These are phyloP conservation scores for Rhodomyrtus tomentosa DNA, from an alignment of 345 rosid genomes.

Conservation along the genomic window DNA sequence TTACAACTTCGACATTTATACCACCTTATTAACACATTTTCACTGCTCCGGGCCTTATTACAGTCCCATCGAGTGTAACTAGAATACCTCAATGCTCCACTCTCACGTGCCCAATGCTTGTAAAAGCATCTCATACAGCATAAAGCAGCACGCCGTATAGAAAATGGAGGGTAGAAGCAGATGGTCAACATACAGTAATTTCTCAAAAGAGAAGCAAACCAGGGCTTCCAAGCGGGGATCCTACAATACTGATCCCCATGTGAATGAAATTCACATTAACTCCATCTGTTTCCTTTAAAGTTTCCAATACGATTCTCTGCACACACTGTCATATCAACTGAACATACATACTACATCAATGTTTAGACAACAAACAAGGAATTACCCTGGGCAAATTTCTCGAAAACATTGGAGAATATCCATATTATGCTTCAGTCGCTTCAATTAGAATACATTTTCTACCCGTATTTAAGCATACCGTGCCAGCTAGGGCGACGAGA, in stretches of 20 bases:
- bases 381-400: not conserved
- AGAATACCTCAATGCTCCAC: constrained; percentile 79
- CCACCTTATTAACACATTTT: constrained; percentile 90
- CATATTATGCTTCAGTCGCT: not conserved
- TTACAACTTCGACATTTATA: constrained; percentile 77
- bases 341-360: not conserved
- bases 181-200: not conserved
- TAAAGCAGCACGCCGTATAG: not conserved
- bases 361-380: not conserved
- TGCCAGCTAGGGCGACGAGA: not conserved
- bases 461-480: not conserved
- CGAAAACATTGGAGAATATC: not conserved
- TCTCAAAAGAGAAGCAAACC: constrained; percentile 23
- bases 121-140: constrained; percentile 42
- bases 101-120: constrained; percentile 66
- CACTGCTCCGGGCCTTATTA: constrained; percentile 70
- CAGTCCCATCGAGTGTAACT: constrained; percentile 68
- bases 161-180: not conserved
- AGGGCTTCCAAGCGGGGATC: constrained; percentile 71
- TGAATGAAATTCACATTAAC: constrained; percentile 64
- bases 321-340: not conserved
- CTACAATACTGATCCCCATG: constrained; percentile 57
- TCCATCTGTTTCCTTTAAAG: constrained; percentile 35
- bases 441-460: not conserved
- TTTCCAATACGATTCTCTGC: constrained; percentile 45